Evolutionary conservation across 2,329 filamentous ascomycete species (phyloP).

Genomic region (Gaeumannomyces tritici): DNA sequence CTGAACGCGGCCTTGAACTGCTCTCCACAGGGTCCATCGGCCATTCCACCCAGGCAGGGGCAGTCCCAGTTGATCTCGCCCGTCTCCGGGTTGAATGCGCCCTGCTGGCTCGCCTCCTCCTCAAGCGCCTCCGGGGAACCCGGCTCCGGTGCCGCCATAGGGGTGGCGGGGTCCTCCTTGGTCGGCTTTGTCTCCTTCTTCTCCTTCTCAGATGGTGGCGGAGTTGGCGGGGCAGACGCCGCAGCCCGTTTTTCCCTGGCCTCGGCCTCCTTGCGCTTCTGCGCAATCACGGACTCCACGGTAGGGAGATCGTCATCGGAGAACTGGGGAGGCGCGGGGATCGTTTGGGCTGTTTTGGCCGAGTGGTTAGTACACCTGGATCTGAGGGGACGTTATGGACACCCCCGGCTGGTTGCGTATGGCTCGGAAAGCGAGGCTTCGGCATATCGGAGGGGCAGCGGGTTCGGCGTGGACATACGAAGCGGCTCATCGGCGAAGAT

Average conservation of each 20-base stretch:
- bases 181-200: conserved; percentile 12
- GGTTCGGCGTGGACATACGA: conserved; percentile 41
- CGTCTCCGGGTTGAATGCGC: conserved; percentile 95
- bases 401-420: conserved; percentile 3
- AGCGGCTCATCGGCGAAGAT: conserved; percentile 76
- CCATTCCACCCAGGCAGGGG: conserved; percentile 95
- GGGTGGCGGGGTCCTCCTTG: conserved; percentile 12
- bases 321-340: conserved; percentile 39
- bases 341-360: conserved; percentile 17
- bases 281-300: conserved; percentile 56
- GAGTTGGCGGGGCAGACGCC: conserved; percentile 11
- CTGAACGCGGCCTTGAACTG: conserved; percentile 94
- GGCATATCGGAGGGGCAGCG: not conserved
- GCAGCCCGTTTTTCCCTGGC: conserved; percentile 18
- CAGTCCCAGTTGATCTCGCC: conserved; percentile 99
- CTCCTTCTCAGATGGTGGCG: conserved; percentile 18
- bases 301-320: conserved; percentile 50
- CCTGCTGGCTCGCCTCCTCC: conserved; percentile 75
- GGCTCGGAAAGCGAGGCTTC: conserved; percentile 5
- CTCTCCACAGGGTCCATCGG: conserved; percentile 87
- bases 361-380: not conserved
- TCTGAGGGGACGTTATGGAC: not conserved
- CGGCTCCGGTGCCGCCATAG: conserved; percentile 8
- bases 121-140: conserved; percentile 49
- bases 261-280: conserved; percentile 45